A percentile compares a stretch with the other conserved stretches of the same genome.
phyloP scores from a whole-genome alignment of 768 basidiomycete species.

The Rhizopogon rudus region DNA sequence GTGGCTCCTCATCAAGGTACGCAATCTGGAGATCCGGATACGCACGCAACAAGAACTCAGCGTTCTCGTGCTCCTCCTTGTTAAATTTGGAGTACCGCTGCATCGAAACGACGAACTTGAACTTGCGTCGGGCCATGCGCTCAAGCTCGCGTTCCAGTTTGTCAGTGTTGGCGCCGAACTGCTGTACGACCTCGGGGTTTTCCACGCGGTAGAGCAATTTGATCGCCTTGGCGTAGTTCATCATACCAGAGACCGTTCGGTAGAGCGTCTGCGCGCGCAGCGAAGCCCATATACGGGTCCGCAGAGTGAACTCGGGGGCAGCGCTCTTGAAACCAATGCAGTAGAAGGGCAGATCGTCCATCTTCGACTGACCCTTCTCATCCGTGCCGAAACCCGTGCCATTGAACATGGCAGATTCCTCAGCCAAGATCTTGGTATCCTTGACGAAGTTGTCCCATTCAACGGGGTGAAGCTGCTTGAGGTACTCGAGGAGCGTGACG shows the following conservation, averaged over 20 bases:
- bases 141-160: slow-evolving; percentile 94
- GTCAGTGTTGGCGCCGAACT: slow-evolving; percentile 97
- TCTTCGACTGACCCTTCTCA: slow-evolving; percentile 82
- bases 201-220: slow-evolving; percentile 99
- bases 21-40: slow-evolving; percentile 99
- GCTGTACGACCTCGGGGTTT: slow-evolving; percentile 98
- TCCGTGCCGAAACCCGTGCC: slow-evolving; percentile 68
- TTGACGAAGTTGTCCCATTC: slow-evolving; percentile 99
- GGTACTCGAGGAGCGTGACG: slow-evolving; percentile 94
- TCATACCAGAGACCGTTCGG: slow-evolving; percentile 98
- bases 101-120: slow-evolving; percentile 99
- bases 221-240: slow-evolving; percentile 99
- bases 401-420: slow-evolving; percentile 86
- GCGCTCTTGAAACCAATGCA: slow-evolving; percentile 99
- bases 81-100: slow-evolving; percentile 99
- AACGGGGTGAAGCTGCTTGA: slow-evolving; percentile 96
- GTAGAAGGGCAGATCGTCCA: slow-evolving; percentile 94
- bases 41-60: slow-evolving; percentile 94
- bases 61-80: slow-evolving; percentile 99
- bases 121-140: slow-evolving; percentile 96
- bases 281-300: slow-evolving; percentile 99
- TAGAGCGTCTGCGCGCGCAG: slow-evolving; percentile 98
- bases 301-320: slow-evolving; percentile 95
- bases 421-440: slow-evolving; percentile 98
- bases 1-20: slow-evolving; percentile 93